A percentile compares a stretch with the other conserved stretches of the same genome.
Evolutionary conservation across 2,329 filamentous ascomycete species (phyloP).

Genomic region (Fusarium pseudoanthophilum): DNA sequence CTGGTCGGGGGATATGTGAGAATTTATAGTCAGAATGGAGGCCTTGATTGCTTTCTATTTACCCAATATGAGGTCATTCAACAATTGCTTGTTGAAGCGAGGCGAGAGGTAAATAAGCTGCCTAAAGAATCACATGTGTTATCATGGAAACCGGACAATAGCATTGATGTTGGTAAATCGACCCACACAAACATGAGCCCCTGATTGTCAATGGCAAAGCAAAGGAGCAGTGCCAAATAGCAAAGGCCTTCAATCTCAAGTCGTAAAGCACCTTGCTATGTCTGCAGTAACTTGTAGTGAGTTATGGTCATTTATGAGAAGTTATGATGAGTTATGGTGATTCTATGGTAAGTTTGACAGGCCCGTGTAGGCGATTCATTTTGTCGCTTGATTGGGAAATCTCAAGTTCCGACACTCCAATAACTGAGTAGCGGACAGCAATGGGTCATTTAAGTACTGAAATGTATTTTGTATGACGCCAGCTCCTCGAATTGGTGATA

Average conservation of each 20-base stretch:
- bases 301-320: background rate
- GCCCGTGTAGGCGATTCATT: background rate
- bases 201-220: background rate
- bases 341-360: background rate
- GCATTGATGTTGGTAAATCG: background rate
- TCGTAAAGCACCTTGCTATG: background rate
- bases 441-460: background rate
- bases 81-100: background rate
- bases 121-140: background rate
- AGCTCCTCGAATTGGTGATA: slow-evolving; percentile 30
- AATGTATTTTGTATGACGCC: slow-evolving; percentile 36
- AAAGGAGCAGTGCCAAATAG: background rate
- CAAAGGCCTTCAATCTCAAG: background rate
- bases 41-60: background rate
- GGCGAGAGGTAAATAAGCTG: background rate
- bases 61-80: background rate
- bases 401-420: background rate
- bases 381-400: background rate
- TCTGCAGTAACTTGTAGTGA: background rate
- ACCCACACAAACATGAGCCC: background rate
- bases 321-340: background rate
- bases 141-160: background rate
- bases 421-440: background rate
- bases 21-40: background rate
- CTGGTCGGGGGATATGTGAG: background rate